These are phyloP conservation scores for Ceratocystis smalleyi DNA, from an alignment of 2,329 filamentous ascomycete genomes.

Conservation along the genomic window DNA sequence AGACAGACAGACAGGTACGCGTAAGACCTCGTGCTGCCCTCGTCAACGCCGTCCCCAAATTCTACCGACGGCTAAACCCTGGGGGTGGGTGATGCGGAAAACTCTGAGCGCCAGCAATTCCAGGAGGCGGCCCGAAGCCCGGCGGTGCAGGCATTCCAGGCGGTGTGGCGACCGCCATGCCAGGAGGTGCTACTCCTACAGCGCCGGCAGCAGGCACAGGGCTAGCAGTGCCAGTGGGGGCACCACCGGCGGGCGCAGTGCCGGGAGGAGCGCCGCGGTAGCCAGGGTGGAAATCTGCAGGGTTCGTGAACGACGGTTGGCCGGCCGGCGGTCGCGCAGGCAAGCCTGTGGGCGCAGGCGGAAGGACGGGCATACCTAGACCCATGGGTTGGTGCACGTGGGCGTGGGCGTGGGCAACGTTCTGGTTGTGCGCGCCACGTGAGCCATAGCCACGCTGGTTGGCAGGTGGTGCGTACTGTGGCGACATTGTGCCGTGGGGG, in stretches of 20 bases:
- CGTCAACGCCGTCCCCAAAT: not conserved
- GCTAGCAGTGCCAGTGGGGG: slow-evolving; percentile 22
- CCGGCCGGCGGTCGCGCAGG: slow-evolving; percentile 31
- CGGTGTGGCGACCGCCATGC: slow-evolving; percentile 18
- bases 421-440: slow-evolving; percentile 7
- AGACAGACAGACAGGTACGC: too few relatives aligned
- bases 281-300: slow-evolving; percentile 34
- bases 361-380: slow-evolving; percentile 24
- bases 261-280: slow-evolving; percentile 23
- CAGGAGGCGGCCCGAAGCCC: slow-evolving; percentile 28
- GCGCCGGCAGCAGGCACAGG: not conserved
- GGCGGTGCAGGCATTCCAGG: slow-evolving; percentile 21
- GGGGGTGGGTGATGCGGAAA: slow-evolving; percentile 22
- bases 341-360: slow-evolving; percentile 35
- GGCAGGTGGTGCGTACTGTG: not conserved
- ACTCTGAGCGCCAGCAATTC: slow-evolving; percentile 33
- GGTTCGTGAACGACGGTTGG: slow-evolving; percentile 32
- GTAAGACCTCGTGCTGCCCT: too few relatives aligned
- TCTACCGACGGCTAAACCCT: slow-evolving; percentile 23
- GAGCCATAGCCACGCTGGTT: slow-evolving; percentile 5
- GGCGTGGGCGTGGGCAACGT: slow-evolving; percentile 5
- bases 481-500: not conserved
- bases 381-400: slow-evolving; percentile 18
- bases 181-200: not conserved
- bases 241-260: not conserved